Percentiles rank a stretch among this genome's conserved stretches.
Conservation (phyloP, 805 yeast species). For the Saccharomycopsis guyanensis region DNA sequence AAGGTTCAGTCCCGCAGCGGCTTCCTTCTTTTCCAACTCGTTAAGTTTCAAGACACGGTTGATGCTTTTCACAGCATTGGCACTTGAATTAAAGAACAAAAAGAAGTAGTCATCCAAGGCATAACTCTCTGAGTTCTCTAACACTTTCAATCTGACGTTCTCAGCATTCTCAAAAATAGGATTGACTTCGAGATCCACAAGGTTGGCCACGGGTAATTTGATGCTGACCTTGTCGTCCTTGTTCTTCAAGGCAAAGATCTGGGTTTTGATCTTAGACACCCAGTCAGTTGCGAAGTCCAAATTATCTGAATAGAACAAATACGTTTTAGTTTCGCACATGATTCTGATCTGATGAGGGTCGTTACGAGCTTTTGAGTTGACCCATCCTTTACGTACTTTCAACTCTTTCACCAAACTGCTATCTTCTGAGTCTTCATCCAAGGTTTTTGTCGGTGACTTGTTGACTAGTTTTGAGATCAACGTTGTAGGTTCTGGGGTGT, state of each 20-base stretch:
- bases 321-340: constrained; percentile 47
- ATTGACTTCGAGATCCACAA: constrained; percentile 53
- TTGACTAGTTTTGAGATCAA: not conserved
- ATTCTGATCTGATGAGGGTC: constrained; percentile 47
- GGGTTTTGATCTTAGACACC: constrained; percentile 67
- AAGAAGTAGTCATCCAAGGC: constrained; percentile 65
- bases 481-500: not conserved
- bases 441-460: constrained; percentile 3
- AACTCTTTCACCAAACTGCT: not conserved
- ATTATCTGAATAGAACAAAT: constrained; percentile 68
- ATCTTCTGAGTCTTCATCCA: not conserved
- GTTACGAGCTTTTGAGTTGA: not conserved
- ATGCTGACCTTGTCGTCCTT: constrained; percentile 65
- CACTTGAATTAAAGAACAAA: constrained; percentile 44
- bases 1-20: not conserved
- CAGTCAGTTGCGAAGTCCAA: constrained; percentile 69
- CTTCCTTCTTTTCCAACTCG: not conserved
- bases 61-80: constrained; percentile 15
- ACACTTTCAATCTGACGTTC: constrained; percentile 52
- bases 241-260: constrained; percentile 67
- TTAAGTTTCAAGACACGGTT: constrained; percentile 9
- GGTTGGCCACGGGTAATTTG: constrained; percentile 64
- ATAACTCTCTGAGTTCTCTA: constrained; percentile 44
- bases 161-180: constrained; percentile 49
- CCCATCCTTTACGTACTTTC: not conserved